phyloP scores from a whole-genome alignment of 805 yeast species.

The Starmerella bombicola region DNA sequence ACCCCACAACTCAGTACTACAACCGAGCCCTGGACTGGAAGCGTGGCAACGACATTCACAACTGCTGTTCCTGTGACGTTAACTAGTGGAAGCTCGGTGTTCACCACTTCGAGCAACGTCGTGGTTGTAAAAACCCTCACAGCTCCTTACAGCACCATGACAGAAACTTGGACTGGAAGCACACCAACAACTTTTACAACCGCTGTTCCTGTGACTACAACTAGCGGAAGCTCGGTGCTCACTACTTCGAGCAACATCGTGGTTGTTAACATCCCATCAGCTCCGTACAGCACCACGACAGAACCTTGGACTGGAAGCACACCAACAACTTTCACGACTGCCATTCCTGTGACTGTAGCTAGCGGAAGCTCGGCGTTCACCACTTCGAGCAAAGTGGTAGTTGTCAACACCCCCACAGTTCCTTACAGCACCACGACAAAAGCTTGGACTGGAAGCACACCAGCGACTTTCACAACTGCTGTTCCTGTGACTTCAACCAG shows the following conservation, averaged over 20 bases:
- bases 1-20: background rate
- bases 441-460: background rate
- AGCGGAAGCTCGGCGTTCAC: background rate
- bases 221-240: background rate
- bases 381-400: background rate
- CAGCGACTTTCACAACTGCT: conserved; percentile 1
- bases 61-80: conserved; percentile 1
- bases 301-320: background rate
- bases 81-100: background rate
- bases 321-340: background rate
- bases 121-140: conserved; percentile 1
- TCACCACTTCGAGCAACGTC: background rate
- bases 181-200: background rate
- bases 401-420: conserved; percentile 2
- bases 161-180: background rate
- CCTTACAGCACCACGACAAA: conserved; percentile 1
- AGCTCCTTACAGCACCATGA: background rate
- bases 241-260: background rate
- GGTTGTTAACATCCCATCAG: background rate
- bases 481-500: background rate
- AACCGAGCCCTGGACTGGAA: background rate
- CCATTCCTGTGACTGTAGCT: background rate
- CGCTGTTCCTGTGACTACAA: background rate
- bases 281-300: background rate
- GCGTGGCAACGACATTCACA: conserved; percentile 1